Conservation (phyloP, 2,329 filamentous ascomycete species). For the Verticillium dahliae region DNA sequence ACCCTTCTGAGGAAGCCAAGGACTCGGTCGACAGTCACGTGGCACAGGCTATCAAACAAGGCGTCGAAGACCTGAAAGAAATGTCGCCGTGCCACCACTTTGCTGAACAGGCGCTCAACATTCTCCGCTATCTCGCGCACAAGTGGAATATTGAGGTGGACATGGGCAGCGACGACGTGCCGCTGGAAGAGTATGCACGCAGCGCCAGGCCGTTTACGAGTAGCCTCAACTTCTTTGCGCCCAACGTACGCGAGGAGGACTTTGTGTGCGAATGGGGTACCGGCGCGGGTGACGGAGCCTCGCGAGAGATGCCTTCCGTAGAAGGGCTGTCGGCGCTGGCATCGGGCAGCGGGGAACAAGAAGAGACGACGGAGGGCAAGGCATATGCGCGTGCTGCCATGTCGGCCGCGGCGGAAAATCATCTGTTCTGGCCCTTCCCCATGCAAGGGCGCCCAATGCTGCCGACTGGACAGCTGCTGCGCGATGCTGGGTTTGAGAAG, state of each 20-base stretch:
- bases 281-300: slow-evolving; percentile 6
- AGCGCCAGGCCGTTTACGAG: slow-evolving; percentile 39
- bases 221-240: slow-evolving; percentile 52
- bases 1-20: slow-evolving; percentile 15
- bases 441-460: slow-evolving; percentile 53
- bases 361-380: slow-evolving; percentile 9
- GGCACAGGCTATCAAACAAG: slow-evolving; percentile 40
- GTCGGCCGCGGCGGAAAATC: slow-evolving; percentile 39
- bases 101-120: slow-evolving; percentile 53
- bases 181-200: slow-evolving; percentile 28
- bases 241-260: slow-evolving; percentile 40
- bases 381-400: not conserved
- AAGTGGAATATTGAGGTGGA: slow-evolving; percentile 53
- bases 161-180: slow-evolving; percentile 20
- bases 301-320: slow-evolving; percentile 1
- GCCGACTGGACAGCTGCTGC: slow-evolving; percentile 36
- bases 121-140: slow-evolving; percentile 48
- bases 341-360: not conserved
- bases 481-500: slow-evolving; percentile 45
- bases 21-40: slow-evolving; percentile 31
- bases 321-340: not conserved
- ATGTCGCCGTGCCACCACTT: slow-evolving; percentile 58
- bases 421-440: slow-evolving; percentile 55
- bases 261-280: slow-evolving; percentile 40
- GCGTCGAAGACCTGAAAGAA: slow-evolving; percentile 50